Base-by-base conservation (phyloP, 331 rosid genomes). In the Erythrophleum ivorense region DNA sequence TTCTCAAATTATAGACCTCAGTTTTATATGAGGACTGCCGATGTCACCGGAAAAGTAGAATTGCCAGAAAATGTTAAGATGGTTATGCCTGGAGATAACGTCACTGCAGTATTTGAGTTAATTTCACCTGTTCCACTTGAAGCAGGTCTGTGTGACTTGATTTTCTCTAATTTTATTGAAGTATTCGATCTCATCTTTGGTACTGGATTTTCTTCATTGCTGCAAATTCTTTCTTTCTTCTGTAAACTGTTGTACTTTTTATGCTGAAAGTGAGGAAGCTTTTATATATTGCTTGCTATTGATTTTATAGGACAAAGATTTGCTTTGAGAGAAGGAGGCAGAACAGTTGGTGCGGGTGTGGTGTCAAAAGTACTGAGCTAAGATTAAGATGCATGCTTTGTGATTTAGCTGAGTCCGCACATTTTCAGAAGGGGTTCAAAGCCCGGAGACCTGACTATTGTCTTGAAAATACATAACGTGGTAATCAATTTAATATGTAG, bases 31-130 rank as follows among this genome's bases (percentile, higher is more conserved):
- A 90, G 99, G 84, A 96, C 99, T 60, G 99, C 99, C 67, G 98
- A 96, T 87, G 74, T 96, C 79, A 96, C 98, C 38, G 99, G 99
- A 80, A 94, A 88, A 83, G 94, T 96, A 70, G 99, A 94, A 83
- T 86, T 96, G 89, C 98, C 99, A 1, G 97, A 90, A 82, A 89
- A 90, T 76, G 91, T 94, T 80, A 94, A 94, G 83, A 96, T 96
- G 99, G 99, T 96, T 85, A 92, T 96, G 98, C 99, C 99, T 40
- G 99, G 99, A 36, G 99, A 96, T 88, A 96, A 96, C 0, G 99
- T 96, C 68, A 94, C 98, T 15, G 98, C 98, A 2, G 82, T 80
- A 52, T 92, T 96, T 85, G 98, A 96, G 83, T 84, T 96, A 85
- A 94, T 96, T 77, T 88, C 81, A 73, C 84, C 99, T 0, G 97